Conservation (phyloP, 1,284 basidiomycete genomes). For the Leucoagaricus sp. region DNA sequence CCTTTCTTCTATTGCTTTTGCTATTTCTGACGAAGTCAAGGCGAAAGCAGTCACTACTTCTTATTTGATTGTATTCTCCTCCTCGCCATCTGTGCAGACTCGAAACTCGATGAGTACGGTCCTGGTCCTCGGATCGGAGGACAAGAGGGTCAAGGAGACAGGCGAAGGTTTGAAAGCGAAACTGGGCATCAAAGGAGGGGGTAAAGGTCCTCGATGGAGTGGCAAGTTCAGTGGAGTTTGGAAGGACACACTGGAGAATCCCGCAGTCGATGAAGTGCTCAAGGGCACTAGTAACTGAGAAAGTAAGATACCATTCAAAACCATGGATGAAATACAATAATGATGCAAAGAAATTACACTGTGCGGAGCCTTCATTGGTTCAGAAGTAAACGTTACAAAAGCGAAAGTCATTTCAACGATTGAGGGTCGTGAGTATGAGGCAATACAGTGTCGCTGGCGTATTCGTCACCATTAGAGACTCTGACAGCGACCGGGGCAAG, state of each 20-base stretch:
- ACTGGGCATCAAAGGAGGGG: slow-evolving; percentile 64
- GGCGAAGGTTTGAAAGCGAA: slow-evolving; percentile 61
- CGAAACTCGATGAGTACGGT: slow-evolving; percentile 52
- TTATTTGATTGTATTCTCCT: slow-evolving; percentile 60
- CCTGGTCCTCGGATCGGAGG: slow-evolving; percentile 61
- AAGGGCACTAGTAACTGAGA: not conserved
- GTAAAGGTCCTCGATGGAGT: slow-evolving; percentile 66
- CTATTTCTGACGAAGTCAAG: slow-evolving; percentile 39
- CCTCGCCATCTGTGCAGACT: slow-evolving; percentile 59
- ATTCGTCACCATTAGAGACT: not conserved
- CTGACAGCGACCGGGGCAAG: not conserved
- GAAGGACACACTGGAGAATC: slow-evolving; percentile 46
- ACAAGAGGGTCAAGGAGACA: slow-evolving; percentile 56
- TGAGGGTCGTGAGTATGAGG: not conserved
- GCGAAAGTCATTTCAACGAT: not conserved
- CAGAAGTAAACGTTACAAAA: not conserved
- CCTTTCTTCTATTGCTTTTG: slow-evolving; percentile 55
- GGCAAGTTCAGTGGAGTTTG: slow-evolving; percentile 62
- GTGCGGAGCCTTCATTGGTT: slow-evolving; percentile 1
- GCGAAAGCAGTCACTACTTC: slow-evolving; percentile 28
- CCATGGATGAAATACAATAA: slow-evolving; percentile 7
- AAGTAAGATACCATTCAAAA: not conserved
- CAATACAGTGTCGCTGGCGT: not conserved
- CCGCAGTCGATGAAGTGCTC: slow-evolving; percentile 44
- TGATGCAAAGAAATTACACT: slow-evolving; percentile 1